Conservation (phyloP, 768 basidiomycete genomes). For the Suillus subluteus region DNA sequence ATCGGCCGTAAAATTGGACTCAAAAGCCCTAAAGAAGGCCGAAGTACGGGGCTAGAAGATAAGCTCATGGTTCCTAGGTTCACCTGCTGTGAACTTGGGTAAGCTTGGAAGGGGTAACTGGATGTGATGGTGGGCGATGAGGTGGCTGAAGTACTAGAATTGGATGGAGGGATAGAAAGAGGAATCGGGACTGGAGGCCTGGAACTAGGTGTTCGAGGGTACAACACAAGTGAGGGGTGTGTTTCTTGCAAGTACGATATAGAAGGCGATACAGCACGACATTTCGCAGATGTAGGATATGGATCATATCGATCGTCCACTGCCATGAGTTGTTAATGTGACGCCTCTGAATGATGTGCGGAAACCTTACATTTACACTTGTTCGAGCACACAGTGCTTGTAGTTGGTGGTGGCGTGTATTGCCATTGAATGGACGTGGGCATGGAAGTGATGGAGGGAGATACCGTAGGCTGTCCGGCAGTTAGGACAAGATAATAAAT, state of each 20-base stretch:
- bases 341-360: conserved; percentile 6
- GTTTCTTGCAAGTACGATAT: conserved; percentile 67
- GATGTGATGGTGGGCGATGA: conserved; percentile 73
- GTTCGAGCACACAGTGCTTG: conserved; percentile 74
- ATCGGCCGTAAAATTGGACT: conserved; percentile 80
- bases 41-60: conserved; percentile 75
- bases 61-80: conserved; percentile 52
- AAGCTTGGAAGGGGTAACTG: conserved; percentile 47
- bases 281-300: conserved; percentile 76
- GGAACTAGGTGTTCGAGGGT: conserved; percentile 50
- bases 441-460: conserved; percentile 62
- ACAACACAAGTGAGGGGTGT: conserved; percentile 52
- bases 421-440: conserved; percentile 70
- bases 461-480: conserved; percentile 52
- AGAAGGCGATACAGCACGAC: conserved; percentile 83
- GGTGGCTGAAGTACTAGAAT: conserved; percentile 57
- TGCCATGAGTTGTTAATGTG: conserved; percentile 31
- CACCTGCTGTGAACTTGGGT: conserved; percentile 38
- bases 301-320: conserved; percentile 88
- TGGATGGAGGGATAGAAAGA: conserved; percentile 59
- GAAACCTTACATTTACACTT: conserved; percentile 71
- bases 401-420: conserved; percentile 80
- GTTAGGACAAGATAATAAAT: conserved; percentile 15
- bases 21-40: conserved; percentile 69
- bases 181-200: conserved; percentile 72